A percentile compares a stretch with the other conserved stretches of the same genome.
Evolutionary conservation across 371 early-diverging fungal species (phyloP).

Genomic region (Rhizopus sp.): DNA sequence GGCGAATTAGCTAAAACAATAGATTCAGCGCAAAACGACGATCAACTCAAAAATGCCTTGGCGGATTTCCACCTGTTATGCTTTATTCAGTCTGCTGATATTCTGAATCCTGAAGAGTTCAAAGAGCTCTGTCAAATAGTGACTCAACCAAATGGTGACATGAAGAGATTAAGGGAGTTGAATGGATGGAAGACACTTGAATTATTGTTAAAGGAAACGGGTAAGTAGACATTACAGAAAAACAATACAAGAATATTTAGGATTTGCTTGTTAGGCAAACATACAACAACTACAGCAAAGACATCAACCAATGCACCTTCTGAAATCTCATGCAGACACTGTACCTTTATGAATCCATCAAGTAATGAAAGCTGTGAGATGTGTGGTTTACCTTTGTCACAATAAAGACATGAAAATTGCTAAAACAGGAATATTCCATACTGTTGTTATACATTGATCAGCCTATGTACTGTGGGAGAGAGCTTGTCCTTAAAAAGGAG

Average conservation of each 20-base stretch:
- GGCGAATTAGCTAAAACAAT: constrained; percentile 61
- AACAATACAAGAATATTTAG: constrained; percentile 3
- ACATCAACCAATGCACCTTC: constrained; percentile 24
- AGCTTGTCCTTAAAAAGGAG: no score
- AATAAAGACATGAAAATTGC: constrained; percentile 17
- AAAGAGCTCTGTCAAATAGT: constrained; percentile 55
- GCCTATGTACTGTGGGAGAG: no score
- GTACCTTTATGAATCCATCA: constrained; percentile 87
- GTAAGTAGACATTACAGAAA: constrained; percentile 23
- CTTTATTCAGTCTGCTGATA: constrained; percentile 57
- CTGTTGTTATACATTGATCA: no score
- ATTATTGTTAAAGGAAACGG: constrained; percentile 66
- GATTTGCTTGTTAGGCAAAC: constrained; percentile 11
- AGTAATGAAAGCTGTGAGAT: constrained; percentile 83
- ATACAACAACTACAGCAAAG: constrained; percentile 21
- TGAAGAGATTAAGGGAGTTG: constrained; percentile 48
- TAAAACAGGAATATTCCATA: no score
- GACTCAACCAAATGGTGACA: constrained; percentile 41
- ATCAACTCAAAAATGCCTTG: constrained; percentile 47
- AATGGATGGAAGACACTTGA: constrained; percentile 81
- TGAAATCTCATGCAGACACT: constrained; percentile 86
- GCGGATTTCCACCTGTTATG: constrained; percentile 87
- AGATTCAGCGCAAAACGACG: constrained; percentile 27
- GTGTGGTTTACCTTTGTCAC: constrained; percentile 84
- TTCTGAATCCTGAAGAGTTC: constrained; percentile 60